A percentile compares a stretch with the other conserved stretches of the same genome.
phyloP scores from a whole-genome alignment of 345 rosid genomes.

The Diplotaxis tenuifolia region DNA sequence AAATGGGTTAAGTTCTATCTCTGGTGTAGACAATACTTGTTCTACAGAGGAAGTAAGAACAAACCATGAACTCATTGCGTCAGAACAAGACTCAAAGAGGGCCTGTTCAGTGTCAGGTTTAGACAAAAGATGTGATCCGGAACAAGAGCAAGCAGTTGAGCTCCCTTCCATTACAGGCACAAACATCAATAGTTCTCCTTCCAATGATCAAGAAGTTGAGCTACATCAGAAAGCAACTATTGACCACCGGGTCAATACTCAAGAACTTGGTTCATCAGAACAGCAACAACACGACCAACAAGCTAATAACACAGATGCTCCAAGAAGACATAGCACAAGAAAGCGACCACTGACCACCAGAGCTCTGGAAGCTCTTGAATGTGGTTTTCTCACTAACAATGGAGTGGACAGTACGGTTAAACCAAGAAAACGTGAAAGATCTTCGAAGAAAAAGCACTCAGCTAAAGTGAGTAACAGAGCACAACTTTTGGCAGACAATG shows the following conservation, averaged over 20 bases:
- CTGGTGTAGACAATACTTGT: constrained; percentile 12
- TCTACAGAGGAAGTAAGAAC: constrained; percentile 26
- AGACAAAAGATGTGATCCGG: constrained; percentile 19
- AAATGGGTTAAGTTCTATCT: constrained; percentile 16
- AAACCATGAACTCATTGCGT: constrained; percentile 13
- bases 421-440: constrained; percentile 28
- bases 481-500: constrained; percentile 10
- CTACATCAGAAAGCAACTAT: too few relatives aligned
- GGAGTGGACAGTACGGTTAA: constrained; percentile 32
- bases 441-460: constrained; percentile 29
- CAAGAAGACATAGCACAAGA: constrained; percentile 69
- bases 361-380: constrained; percentile 72
- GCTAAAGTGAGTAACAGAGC: constrained; percentile 20
- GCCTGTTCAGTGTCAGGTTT: constrained; percentile 14
- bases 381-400: constrained; percentile 45
- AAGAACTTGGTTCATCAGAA: constrained; percentile 27
- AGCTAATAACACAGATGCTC: constrained; percentile 27
- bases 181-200: neutral
- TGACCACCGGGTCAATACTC: constrained; percentile 3
- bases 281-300: constrained; percentile 22
- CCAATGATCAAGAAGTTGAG: constrained; percentile 8
- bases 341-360: constrained; percentile 60
- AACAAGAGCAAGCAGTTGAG: constrained; percentile 26
- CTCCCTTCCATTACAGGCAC: constrained; percentile 12
- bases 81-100: constrained; percentile 28